phyloP scores from a whole-genome alignment of 2,329 filamentous ascomycete genomes.

The Ascochyta koolunga region DNA sequence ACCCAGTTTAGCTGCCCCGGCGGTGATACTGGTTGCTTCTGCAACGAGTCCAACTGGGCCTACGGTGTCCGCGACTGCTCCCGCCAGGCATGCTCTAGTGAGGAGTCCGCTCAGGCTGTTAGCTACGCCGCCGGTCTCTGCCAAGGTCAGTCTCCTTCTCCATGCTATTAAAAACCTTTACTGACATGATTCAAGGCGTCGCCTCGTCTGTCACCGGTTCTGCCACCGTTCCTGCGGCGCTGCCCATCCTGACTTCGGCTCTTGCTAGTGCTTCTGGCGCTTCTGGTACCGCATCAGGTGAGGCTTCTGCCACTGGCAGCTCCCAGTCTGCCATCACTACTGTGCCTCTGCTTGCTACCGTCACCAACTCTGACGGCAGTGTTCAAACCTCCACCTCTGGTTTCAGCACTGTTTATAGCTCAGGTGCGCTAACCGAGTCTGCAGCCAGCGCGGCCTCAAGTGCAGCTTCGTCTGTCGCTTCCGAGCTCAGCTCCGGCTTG shows the following conservation, averaged over 20 bases:
- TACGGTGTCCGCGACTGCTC: conserved; percentile 58
- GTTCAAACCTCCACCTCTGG: conserved; percentile 32
- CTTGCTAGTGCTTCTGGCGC: conserved; percentile 10
- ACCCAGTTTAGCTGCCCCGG: conserved; percentile 48
- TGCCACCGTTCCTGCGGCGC: conserved; percentile 23
- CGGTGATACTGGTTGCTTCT: conserved; percentile 52
- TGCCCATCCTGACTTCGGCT: conserved; percentile 34
- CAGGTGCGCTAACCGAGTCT: conserved; percentile 17
- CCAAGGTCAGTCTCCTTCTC: conserved; percentile 28
- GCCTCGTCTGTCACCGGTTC: background rate
- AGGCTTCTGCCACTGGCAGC: conserved; percentile 13
- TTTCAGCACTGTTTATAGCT: conserved; percentile 28
- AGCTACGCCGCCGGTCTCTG: conserved; percentile 44
- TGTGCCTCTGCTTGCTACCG: conserved; percentile 25
- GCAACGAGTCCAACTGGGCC: conserved; percentile 52
- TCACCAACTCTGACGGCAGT: conserved; percentile 29
- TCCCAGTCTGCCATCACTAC: conserved; percentile 25
- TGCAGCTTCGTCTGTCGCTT: conserved; percentile 19
- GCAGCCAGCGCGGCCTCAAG: conserved; percentile 22
- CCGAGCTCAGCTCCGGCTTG: conserved; percentile 14
- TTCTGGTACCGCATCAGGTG: conserved; percentile 15
- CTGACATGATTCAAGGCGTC: conserved; percentile 5
- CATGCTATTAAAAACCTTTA: background rate
- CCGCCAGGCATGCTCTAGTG: conserved; percentile 47
- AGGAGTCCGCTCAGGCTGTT: conserved; percentile 38